Base-by-base conservation (phyloP, 805 yeast species). In the Ogataea pini region DNA sequence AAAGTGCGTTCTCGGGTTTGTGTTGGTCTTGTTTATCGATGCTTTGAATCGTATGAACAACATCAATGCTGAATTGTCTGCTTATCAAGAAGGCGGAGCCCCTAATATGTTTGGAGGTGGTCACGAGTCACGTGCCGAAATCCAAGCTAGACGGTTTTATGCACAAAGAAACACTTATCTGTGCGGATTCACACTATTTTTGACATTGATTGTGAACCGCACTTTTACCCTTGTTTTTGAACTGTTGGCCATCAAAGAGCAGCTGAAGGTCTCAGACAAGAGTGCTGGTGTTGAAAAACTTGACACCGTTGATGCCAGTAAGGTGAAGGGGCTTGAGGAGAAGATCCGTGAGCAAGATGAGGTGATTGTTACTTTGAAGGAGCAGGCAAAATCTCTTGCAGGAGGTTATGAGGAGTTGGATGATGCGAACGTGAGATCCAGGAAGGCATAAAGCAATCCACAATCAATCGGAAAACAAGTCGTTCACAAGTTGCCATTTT, bases 131-230 rank as follows among this genome's bases (percentile, higher is more conserved):
- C 77, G 96, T 50, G 72, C 89, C 17, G 98, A 94, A 62, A 76
- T 87, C 47, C 90, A 86, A 68, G 94, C 97, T 18, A 81, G 97
- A 69, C 80, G 90, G 62, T 94, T 94, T 70, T 91, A 91, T 64
- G 89, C 97, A 17, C 99, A 94, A 72, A 83, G 99, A 72, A 94
- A 94, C 75, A 82, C 90, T 85, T 94, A 94, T 61, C 76, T 94
- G 43, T 89, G 97, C 58, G 99, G 99, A 1, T 89, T 91, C 70
- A 90, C 98, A 2, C 78, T 94, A 66, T 94, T 94, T 67, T 74
- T 94, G 61, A 87, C 96, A 1, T 75, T 91, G 62, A 85, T 89
- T 44, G 82, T 91, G 57, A 83, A 85, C 62, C 80, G 97, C 71
- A 89, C 97, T 2, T 89, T 87, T 67, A 74, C 81, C 3, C 75